Evolutionary conservation across 1,284 basidiomycete species (phyloP).

Genomic region (Moesziomyces sp.): DNA sequence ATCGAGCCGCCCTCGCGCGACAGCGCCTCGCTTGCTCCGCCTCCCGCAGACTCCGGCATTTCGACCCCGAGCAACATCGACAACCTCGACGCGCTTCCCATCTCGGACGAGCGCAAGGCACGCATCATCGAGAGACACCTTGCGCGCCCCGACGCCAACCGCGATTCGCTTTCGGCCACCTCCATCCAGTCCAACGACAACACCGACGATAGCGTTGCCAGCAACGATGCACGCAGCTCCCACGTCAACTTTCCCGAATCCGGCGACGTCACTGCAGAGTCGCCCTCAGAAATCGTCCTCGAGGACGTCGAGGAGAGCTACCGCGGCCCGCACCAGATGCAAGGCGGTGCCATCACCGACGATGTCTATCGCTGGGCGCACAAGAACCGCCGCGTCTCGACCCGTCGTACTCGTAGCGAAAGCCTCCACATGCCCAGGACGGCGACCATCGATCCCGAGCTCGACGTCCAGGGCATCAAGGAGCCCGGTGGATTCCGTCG

Average conservation of each 20-base stretch:
- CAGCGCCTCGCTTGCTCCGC: slow-evolving; percentile 37
- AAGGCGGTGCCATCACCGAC: slow-evolving; percentile 65
- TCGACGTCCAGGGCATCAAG: slow-evolving; percentile 59
- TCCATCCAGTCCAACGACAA: slow-evolving; percentile 36
- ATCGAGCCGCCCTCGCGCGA: slow-evolving; percentile 44
- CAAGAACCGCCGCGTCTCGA: slow-evolving; percentile 53
- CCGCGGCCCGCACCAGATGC: slow-evolving; percentile 61
- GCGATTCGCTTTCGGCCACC: slow-evolving; percentile 42
- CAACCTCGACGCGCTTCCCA: slow-evolving; percentile 56
- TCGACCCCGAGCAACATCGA: slow-evolving; percentile 50
- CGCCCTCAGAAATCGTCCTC: slow-evolving; percentile 19
- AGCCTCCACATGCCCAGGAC: slow-evolving; percentile 63
- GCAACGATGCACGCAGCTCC: slow-evolving; percentile 14
- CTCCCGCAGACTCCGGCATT: slow-evolving; percentile 37
- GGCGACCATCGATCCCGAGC: slow-evolving; percentile 56
- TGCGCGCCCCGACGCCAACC: slow-evolving; percentile 37
- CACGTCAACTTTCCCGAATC: slow-evolving; percentile 10
- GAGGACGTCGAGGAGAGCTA: slow-evolving; percentile 54
- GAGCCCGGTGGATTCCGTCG: slow-evolving; percentile 66
- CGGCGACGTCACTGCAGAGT: slow-evolving; percentile 12
- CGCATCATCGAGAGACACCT: slow-evolving; percentile 58
- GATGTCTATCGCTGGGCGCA: slow-evolving; percentile 67
- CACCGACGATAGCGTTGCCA: slow-evolving; percentile 22
- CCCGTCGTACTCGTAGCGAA: slow-evolving; percentile 54
- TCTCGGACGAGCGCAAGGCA: slow-evolving; percentile 60